Base-by-base conservation (phyloP, 75 land plant genomes). In the Azolla pinnata region DNA sequence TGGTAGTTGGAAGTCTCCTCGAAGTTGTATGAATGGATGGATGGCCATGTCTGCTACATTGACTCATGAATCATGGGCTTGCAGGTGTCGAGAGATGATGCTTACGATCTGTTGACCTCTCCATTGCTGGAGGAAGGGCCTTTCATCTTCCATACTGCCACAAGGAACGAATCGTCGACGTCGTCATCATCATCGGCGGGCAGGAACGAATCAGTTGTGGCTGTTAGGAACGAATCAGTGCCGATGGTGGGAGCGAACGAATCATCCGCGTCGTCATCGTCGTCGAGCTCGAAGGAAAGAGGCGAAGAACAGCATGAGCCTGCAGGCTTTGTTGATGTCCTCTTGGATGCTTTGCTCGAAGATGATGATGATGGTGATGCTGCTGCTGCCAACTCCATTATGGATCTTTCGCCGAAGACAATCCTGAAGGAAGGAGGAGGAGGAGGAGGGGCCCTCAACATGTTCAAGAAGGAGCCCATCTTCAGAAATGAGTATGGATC, bases 401-500 rank as follows among this genome's bases (percentile, higher is more conserved):
- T 18, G 49, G n/a, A n/a, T n/a, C n/a, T n/a, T 35, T 25, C 27
- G 24, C 54, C 54, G 2, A 27, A 14, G 29, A 52, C 27, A 23
- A 2, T 52, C 24, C 54, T 29, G 3, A 52, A 69, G 72, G 54
- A 56, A 53, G n/a, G n/a, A n/a, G n/a, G n/a, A 50, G 63, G 53
- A 33, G 59, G 42, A 44, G 9, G 48, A 7, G 62, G 60, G 31
- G 23, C 87, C 4, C 81, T 73, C 67, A 87, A 87, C 31, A 14
- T 87, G 32, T 46, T 72, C 24, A 71, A 60, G 31, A 69, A 44
- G 31, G 57, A 78, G 28, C 73, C 78, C 5, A 84, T 81, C 49
- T 73, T 81, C 50, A 31, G 76, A 29, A 87, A 87, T 44, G 71
- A 74, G 52, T 57, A 87, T 32, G 92, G 92, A 1, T 71, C 80